Evolutionary conservation across 2,329 filamentous ascomycete genomes (phyloP).

Genomic region (Diaporthe amygdali): DNA sequence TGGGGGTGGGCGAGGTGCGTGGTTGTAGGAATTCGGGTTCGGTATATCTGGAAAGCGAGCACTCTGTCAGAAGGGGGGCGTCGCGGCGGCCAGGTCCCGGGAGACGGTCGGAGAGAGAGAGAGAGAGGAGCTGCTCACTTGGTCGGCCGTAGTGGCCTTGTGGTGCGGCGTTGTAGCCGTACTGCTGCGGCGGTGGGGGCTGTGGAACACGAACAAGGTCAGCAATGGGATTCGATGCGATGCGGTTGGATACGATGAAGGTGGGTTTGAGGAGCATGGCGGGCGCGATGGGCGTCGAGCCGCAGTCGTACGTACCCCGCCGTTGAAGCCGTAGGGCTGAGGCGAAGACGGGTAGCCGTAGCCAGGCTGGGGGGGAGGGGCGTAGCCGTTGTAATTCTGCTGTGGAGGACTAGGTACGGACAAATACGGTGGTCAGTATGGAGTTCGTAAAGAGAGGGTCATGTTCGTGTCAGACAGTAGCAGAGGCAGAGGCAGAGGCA

Average conservation of each 20-base stretch:
- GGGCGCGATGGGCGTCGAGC: too few relatives aligned
- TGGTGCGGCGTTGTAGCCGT: conserved; percentile 47
- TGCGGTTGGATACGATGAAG: background rate
- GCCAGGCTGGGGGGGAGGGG: conserved; percentile 42
- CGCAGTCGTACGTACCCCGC: conserved; percentile 13
- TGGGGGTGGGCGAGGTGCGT: conserved; percentile 71
- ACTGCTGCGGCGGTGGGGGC: conserved; percentile 46
- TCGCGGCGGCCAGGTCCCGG: background rate
- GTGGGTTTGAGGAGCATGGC: background rate
- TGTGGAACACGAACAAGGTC: conserved; percentile 28
- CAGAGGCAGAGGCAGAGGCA: background rate
- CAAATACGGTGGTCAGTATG: conserved; percentile 6
- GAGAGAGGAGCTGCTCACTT: conserved; percentile 40
- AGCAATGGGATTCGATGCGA: background rate
- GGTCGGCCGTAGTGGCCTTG: conserved; percentile 54
- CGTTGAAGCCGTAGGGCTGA: conserved; percentile 44
- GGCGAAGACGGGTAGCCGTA: conserved; percentile 55
- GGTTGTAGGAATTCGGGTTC: conserved; percentile 57
- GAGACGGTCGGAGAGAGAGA: background rate
- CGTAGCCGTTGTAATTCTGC: conserved; percentile 54
- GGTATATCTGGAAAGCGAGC: conserved; percentile 26
- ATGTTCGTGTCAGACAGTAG: background rate
- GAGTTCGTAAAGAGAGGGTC: conserved; percentile 21
- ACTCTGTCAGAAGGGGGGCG: conserved; percentile 4
- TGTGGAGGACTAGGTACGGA: conserved; percentile 40